Evolutionary conservation across 208 protist species (phyloP).

Genomic region (Histomonas meleagridis): DNA sequence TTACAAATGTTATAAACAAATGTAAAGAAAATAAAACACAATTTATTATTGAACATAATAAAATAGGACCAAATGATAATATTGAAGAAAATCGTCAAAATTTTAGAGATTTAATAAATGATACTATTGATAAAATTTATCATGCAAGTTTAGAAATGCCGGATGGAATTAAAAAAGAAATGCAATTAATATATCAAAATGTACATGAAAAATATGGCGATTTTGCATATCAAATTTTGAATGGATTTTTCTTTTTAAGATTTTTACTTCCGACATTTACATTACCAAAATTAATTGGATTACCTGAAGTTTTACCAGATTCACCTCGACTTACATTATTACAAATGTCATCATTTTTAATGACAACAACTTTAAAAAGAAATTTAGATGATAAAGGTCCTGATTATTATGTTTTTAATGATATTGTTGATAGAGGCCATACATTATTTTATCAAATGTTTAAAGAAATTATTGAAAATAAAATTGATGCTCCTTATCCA

Average conservation of each 20-base stretch:
- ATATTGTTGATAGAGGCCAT: no score
- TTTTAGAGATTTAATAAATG: background rate
- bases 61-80: background rate
- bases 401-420: no score
- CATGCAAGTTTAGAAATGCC: background rate
- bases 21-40: background rate
- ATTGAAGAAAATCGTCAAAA: background rate
- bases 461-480: no score
- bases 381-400: no score
- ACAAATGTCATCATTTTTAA: no score
- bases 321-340: background rate
- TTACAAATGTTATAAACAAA: background rate
- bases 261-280: background rate
- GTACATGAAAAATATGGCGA: background rate
- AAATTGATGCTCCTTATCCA: no score
- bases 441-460: no score
- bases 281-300: background rate
- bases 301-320: background rate
- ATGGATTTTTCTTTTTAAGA: background rate
- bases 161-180: background rate
- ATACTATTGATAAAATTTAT: background rate
- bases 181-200: background rate
- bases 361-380: no score
- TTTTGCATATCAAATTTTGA: background rate
- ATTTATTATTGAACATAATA: background rate